Evolutionary conservation across 2,329 filamentous ascomycete genomes (phyloP).

Genomic region (Leptographium lundbergii): DNA sequence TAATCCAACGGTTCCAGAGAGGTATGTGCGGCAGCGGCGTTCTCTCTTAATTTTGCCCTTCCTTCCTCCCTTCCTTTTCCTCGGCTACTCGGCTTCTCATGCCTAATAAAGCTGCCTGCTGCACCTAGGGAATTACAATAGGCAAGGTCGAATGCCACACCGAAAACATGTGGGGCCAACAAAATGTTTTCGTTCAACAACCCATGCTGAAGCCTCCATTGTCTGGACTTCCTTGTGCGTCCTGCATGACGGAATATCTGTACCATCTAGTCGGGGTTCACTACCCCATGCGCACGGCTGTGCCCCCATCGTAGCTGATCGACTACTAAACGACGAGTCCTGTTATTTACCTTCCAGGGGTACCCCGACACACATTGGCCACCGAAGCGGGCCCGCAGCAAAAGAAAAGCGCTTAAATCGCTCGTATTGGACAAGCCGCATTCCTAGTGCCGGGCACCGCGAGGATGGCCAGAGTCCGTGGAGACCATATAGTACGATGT

Average conservation of each 20-base stretch:
- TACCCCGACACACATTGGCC: not conserved
- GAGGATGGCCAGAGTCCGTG: too few species aligned
- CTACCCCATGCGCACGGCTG: not conserved
- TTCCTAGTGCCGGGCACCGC: too few species aligned
- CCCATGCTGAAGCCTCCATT: not conserved
- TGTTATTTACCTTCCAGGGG: not conserved
- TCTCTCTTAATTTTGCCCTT: too few species aligned
- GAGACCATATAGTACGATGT: too few species aligned
- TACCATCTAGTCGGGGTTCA: not conserved
- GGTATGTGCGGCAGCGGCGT: too few species aligned
- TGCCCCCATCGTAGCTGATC: not conserved
- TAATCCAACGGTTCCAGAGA: too few species aligned
- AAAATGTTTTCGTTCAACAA: not conserved
- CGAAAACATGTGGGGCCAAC: not conserved
- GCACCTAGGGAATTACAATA: slow-evolving; percentile 23
- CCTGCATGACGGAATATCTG: not conserved
- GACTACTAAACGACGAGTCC: not conserved
- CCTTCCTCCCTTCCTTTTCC: too few species aligned
- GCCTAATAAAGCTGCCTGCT: not conserved
- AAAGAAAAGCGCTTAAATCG: not conserved
- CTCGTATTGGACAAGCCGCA: too few species aligned
- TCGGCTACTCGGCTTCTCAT: not conserved
- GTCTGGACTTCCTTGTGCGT: not conserved
- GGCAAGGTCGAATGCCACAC: slow-evolving; percentile 1
- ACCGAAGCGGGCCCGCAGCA: not conserved